phyloP scores from a whole-genome alignment of 495 filamentous ascomycete genomes.

The Massariosphaeria phaeospora region DNA sequence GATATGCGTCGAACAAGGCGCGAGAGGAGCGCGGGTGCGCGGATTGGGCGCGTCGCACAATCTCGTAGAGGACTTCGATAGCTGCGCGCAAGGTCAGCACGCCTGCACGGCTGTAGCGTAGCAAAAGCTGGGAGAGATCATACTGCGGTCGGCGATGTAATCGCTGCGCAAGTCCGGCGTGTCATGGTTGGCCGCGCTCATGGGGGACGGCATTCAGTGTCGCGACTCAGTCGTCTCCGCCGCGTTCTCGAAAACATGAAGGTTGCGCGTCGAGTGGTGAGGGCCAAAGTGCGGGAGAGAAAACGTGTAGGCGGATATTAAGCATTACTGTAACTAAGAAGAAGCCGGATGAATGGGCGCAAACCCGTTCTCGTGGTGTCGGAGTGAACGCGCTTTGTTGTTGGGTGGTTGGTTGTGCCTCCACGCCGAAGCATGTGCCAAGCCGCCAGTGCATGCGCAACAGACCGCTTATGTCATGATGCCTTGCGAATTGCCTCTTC shows the following conservation, averaged over 20 bases:
- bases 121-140: background rate
- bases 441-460: constrained; percentile 9
- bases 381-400: constrained; percentile 26
- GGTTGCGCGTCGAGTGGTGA: constrained; percentile 37
- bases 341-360: constrained; percentile 10
- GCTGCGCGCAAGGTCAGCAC: constrained; percentile 46
- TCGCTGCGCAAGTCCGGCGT: constrained; percentile 46
- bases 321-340: constrained; percentile 26
- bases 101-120: background rate
- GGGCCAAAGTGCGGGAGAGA: constrained; percentile 5
- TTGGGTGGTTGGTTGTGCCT: constrained; percentile 11
- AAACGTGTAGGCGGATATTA: constrained; percentile 12
- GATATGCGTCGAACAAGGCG: constrained; percentile 76
- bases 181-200: constrained; percentile 24
- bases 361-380: background rate
- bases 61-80: constrained; percentile 70
- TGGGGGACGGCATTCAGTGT: constrained; percentile 36
- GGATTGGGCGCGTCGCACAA: constrained; percentile 65
- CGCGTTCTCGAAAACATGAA: constrained; percentile 29
- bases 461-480: constrained; percentile 10
- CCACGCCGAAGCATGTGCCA: background rate
- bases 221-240: constrained; percentile 21
- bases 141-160: too few species aligned
- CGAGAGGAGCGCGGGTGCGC: constrained; percentile 63
- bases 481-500: background rate